A percentile compares a stretch with the other conserved stretches of the same genome.
These are phyloP conservation scores for Penicillium digitatum DNA, from an alignment of 2,329 filamentous ascomycete species.

Conservation along the genomic window DNA sequence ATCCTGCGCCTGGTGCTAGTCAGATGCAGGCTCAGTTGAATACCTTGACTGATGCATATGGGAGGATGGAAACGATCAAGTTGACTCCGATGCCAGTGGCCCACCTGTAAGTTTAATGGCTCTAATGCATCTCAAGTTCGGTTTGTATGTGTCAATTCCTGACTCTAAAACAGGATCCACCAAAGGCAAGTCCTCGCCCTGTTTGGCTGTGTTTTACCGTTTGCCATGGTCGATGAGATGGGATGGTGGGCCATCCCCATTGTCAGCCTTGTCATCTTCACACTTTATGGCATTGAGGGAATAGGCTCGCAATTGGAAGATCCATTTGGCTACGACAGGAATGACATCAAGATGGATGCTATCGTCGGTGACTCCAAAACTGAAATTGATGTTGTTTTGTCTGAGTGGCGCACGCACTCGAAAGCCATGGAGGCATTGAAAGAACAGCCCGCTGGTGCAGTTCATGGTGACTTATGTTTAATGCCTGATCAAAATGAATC, in stretches of 20 bases:
- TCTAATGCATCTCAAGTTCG: background rate
- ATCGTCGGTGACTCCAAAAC: slow-evolving; percentile 58
- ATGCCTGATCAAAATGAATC: slow-evolving; percentile 1
- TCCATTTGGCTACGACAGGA: slow-evolving; percentile 62
- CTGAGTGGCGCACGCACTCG: slow-evolving; percentile 51
- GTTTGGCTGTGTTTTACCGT: slow-evolving; percentile 58
- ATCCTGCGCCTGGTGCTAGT: slow-evolving; percentile 56
- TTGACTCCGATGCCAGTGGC: slow-evolving; percentile 62
- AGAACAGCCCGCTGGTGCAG: slow-evolving; percentile 10
- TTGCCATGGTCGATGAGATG: slow-evolving; percentile 61
- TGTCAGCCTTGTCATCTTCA: slow-evolving; percentile 59
- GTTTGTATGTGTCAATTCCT: background rate
- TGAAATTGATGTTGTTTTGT: slow-evolving; percentile 56
- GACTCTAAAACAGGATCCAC: slow-evolving; percentile 50
- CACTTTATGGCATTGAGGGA: slow-evolving; percentile 61
- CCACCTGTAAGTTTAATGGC: slow-evolving; percentile 44
- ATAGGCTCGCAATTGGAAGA: slow-evolving; percentile 63
- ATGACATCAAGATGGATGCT: slow-evolving; percentile 66
- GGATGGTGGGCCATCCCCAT: slow-evolving; percentile 60
- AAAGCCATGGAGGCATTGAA: slow-evolving; percentile 17
- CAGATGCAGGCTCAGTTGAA: slow-evolving; percentile 59
- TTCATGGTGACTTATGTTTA: slow-evolving; percentile 16
- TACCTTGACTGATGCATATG: slow-evolving; percentile 55
- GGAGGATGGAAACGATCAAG: slow-evolving; percentile 62
- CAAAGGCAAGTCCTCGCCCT: slow-evolving; percentile 61